Conservation (phyloP, 2,329 filamentous ascomycete genomes). For the Davidsoniella virescens region DNA sequence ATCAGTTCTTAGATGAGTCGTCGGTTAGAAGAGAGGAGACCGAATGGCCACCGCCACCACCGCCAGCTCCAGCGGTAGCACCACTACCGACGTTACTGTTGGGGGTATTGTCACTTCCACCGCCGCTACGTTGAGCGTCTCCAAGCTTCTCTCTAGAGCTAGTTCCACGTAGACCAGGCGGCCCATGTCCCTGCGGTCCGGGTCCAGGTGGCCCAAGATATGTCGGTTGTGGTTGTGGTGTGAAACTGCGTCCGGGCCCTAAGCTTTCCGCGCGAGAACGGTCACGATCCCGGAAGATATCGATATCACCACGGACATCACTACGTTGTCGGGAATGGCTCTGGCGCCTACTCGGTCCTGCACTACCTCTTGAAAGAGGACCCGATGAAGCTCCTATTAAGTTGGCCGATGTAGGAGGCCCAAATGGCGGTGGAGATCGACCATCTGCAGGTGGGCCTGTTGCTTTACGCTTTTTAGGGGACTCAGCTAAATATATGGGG, state of each 20-base stretch:
- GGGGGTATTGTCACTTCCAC: background rate
- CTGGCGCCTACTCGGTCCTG: constrained; percentile 26
- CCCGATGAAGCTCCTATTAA: no score
- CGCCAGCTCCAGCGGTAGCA: constrained; percentile 4
- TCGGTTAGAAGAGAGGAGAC: constrained; percentile 30
- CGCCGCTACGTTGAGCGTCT: background rate
- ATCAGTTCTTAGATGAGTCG: constrained; percentile 16
- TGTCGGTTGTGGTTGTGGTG: background rate
- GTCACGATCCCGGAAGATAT: background rate
- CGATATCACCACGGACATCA: constrained; percentile 26
- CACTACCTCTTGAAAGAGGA: no score
- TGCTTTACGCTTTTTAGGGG: constrained; percentile 75
- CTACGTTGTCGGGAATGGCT: constrained; percentile 50
- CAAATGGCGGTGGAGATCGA: constrained; percentile 17
- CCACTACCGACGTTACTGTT: background rate
- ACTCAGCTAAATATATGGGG: constrained; percentile 35
- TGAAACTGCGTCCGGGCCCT: background rate
- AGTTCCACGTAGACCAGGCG: no score
- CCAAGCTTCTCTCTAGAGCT: no score
- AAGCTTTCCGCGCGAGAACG: background rate
- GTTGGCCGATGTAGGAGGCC: constrained; percentile 22
- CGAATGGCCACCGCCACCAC: constrained; percentile 20
- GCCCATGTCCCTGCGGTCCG: background rate
- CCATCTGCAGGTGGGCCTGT: constrained; percentile 32
- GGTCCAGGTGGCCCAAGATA: background rate